These are phyloP conservation scores for Plasmodium falciparum DNA, from an alignment of 169 alveolate species.

Conservation along the genomic window DNA sequence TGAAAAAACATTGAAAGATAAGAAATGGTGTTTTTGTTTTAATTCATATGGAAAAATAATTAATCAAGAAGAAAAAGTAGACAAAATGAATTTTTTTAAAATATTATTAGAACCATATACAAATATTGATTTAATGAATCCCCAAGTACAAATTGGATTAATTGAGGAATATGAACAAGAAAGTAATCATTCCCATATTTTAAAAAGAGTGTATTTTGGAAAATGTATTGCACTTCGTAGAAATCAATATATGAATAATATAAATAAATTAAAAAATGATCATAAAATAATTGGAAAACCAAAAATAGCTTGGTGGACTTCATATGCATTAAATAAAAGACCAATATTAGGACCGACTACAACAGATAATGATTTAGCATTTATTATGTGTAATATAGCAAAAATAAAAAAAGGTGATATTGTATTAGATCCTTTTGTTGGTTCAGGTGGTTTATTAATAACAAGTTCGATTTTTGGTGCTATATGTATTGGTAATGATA, in stretches of 20 bases:
- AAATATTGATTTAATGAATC: conserved; percentile 47
- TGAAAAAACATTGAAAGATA: conserved; percentile 45
- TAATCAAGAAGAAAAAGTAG: conserved; percentile 64
- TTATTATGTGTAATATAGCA: conserved; percentile 95
- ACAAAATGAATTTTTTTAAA: conserved; percentile 65
- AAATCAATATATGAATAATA: conserved; percentile 6
- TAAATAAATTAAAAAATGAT: conserved; percentile 11
- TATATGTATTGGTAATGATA: conserved; percentile 95
- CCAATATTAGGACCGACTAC: conserved; percentile 99
- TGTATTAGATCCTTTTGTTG: conserved; percentile 97
- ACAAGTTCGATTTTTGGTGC: conserved; percentile 94
- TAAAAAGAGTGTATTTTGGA: conserved; percentile 78
- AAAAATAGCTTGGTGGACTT: conserved; percentile 87
- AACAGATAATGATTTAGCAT: conserved; percentile 96
- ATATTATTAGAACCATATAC: conserved; percentile 17
- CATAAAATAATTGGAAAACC: conserved; percentile 7
- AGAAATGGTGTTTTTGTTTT: conserved; percentile 73
- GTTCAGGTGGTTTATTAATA: conserved; percentile 96
- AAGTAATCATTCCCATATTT: conserved; percentile 14
- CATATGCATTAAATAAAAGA: conserved; percentile 92
- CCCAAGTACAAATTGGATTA: conserved; percentile 57
- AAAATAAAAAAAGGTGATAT: conserved; percentile 79
- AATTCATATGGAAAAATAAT: conserved; percentile 77
- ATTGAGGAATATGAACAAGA: conserved; percentile 72
- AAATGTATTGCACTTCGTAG: conserved; percentile 29